Conservation (phyloP, 202 grass and related monocot genomes). For the Dendrocalamus latiflorus region DNA sequence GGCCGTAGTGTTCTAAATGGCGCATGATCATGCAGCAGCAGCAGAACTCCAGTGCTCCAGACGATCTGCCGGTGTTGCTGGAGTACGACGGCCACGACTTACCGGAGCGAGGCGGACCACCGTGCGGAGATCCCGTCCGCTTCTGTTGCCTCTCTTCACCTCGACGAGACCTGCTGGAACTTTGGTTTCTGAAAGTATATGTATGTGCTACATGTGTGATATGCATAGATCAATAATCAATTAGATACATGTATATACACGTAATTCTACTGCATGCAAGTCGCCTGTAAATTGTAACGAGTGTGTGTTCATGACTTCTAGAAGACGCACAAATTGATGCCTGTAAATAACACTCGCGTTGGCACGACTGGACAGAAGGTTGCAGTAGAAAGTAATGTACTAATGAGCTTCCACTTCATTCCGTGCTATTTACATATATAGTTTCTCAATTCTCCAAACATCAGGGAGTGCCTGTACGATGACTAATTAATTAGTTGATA, state of each 20-base stretch:
- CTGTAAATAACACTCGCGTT: neutral
- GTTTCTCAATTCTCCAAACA: no score
- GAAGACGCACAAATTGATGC: neutral
- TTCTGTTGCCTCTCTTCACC: neutral
- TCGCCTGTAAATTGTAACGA: neutral
- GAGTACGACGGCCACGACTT: no score
- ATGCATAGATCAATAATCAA: neutral
- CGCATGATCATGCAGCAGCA: no score
- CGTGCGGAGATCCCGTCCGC: neutral
- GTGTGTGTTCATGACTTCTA: neutral
- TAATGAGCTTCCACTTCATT: neutral
- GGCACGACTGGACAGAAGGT: neutral
- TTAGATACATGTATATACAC: neutral
- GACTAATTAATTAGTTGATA: neutral
- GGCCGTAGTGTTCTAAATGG: no score
- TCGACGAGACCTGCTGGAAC: neutral
- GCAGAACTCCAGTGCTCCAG: no score
- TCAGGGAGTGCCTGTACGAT: no score
- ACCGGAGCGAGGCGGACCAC: neutral
- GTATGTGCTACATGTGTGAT: neutral
- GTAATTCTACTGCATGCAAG: neutral
- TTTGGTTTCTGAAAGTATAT: neutral
- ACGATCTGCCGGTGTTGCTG: no score
- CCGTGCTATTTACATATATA: no score
- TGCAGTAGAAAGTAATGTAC: neutral